Evolutionary conservation across 306 rosid species (phyloP).

Genomic region (Inga laurina): DNA sequence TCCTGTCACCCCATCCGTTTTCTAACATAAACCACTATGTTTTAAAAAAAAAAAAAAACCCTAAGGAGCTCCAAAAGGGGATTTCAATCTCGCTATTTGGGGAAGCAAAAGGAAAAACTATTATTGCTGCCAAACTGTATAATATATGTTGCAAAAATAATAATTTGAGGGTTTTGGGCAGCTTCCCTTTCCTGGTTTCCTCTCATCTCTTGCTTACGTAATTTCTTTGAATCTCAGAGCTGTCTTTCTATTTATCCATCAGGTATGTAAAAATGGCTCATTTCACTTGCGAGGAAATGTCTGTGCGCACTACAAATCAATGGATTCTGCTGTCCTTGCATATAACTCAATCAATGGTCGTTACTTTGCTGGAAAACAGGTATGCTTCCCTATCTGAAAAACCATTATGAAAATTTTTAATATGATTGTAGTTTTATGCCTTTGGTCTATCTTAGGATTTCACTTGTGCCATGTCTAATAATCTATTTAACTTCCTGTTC

Average conservation of each 20-base stretch:
- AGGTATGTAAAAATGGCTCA: constrained; percentile 96
- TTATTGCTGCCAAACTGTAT: constrained; percentile 13
- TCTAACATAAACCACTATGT: neutral
- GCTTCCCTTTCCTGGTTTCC: neutral
- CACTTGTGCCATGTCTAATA: neutral
- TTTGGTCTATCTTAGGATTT: neutral
- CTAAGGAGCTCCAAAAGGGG: neutral
- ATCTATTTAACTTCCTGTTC: neutral
- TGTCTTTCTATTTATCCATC: constrained; percentile 36
- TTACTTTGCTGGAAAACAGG: constrained; percentile 93
- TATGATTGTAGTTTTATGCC: neutral
- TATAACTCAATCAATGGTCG: constrained; percentile 68
- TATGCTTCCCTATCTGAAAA: constrained; percentile 32
- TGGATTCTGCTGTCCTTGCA: constrained; percentile 85
- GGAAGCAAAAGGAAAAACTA: constrained; percentile 17
- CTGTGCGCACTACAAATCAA: constrained; percentile 64
- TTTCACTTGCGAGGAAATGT: constrained; percentile 95
- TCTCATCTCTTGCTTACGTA: constrained; percentile 4
- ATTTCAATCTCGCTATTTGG: neutral
- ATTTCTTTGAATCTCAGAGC: constrained; percentile 27
- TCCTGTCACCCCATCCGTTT: neutral
- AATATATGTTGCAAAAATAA: neutral
- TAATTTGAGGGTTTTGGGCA: neutral
- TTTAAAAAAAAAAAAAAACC: neutral
- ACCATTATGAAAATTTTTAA: constrained; percentile 12